phyloP scores from a whole-genome alignment of 108 stramenopile species.

The Skeletonema menzelii region DNA sequence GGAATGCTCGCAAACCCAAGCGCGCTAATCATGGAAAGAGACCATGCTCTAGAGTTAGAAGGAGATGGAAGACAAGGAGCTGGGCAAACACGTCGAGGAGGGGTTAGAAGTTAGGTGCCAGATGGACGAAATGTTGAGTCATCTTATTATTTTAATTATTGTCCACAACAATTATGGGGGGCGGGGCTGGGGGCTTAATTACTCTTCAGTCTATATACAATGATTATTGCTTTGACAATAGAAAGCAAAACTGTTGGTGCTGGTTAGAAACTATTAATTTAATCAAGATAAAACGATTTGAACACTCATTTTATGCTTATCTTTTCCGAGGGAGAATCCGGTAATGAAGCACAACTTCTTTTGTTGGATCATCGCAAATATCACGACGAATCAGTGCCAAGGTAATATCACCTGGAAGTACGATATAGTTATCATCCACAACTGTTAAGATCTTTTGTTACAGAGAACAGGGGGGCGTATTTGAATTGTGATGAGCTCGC shows the following conservation, averaged over 20 bases:
- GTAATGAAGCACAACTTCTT: constrained; percentile 43
- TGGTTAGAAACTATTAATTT: background rate
- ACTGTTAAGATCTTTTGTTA: constrained; percentile 37
- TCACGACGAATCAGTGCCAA: constrained; percentile 36
- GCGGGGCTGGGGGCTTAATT: background rate
- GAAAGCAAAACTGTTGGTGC: background rate
- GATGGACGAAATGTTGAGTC: background rate
- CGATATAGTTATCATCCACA: constrained; percentile 26
- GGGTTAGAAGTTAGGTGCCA: constrained; percentile 8
- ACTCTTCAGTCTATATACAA: too few species aligned
- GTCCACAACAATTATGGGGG: background rate
- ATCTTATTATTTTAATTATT: background rate
- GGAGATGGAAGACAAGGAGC: constrained; percentile 54
- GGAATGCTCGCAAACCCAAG: constrained; percentile 69
- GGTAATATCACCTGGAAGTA: constrained; percentile 34
- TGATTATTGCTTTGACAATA: background rate
- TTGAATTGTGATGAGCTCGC: background rate
- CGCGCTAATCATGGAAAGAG: constrained; percentile 70
- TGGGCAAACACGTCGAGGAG: constrained; percentile 44
- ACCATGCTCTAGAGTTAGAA: constrained; percentile 62
- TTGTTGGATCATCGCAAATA: constrained; percentile 38
- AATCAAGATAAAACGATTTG: background rate
- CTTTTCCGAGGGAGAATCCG: constrained; percentile 25
- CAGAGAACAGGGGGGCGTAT: background rate
- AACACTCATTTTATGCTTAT: background rate